phyloP scores from a whole-genome alignment of 768 basidiomycete species.

The Calocera cornea region DNA sequence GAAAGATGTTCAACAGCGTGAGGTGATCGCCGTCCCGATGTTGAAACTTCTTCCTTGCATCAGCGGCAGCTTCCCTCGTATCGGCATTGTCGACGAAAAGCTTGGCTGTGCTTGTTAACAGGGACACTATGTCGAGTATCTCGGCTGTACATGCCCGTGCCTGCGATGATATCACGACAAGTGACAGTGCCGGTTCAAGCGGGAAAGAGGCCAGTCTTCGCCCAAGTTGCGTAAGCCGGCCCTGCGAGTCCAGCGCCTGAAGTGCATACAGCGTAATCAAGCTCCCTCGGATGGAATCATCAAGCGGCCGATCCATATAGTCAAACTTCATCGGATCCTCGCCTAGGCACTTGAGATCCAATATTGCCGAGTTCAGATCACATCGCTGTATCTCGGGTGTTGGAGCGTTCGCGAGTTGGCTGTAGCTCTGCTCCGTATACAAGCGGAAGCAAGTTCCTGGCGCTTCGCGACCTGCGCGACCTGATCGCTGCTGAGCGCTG shows the following conservation, averaged over 20 bases:
- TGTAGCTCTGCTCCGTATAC: slow-evolving; percentile 74
- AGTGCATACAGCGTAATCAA: slow-evolving; percentile 51
- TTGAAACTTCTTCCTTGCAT: slow-evolving; percentile 58
- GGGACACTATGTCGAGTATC: slow-evolving; percentile 69
- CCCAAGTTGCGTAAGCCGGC: slow-evolving; percentile 56
- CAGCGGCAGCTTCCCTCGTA: slow-evolving; percentile 52
- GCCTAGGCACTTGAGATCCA: slow-evolving; percentile 75
- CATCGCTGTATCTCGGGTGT: slow-evolving; percentile 87
- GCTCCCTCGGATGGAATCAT: slow-evolving; percentile 34
- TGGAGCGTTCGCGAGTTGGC: slow-evolving; percentile 45
- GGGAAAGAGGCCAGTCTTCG: slow-evolving; percentile 82
- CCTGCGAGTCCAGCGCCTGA: slow-evolving; percentile 57
- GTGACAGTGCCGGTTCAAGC: slow-evolving; percentile 72
- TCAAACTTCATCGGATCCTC: slow-evolving; percentile 70
- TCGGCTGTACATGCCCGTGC: slow-evolving; percentile 59
- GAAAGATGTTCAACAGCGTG: slow-evolving; percentile 73
- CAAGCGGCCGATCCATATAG: slow-evolving; percentile 78
- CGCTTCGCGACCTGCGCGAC: slow-evolving; percentile 90
- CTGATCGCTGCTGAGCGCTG: slow-evolving; percentile 73
- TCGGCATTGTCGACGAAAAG: slow-evolving; percentile 61
- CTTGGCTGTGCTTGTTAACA: slow-evolving; percentile 68
- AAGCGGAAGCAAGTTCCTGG: slow-evolving; percentile 80
- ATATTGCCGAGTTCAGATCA: slow-evolving; percentile 65
- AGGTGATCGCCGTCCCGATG: slow-evolving; percentile 84
- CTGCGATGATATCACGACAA: slow-evolving; percentile 66